Conservation (phyloP, 1,284 basidiomycete genomes). For the Abortiporus biennis region DNA sequence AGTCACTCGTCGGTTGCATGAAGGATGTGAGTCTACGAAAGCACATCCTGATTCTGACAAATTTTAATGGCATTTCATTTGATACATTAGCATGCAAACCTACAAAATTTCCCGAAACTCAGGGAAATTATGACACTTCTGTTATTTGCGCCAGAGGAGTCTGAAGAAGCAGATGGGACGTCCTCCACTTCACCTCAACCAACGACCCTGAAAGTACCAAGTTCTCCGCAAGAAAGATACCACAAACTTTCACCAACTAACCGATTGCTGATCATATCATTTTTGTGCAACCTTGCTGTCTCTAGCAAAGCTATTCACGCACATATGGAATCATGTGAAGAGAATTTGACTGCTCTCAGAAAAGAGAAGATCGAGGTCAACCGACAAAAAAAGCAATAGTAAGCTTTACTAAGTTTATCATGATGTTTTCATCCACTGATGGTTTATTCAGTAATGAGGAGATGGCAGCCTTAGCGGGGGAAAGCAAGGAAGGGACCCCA, state of each 20-base stretch:
- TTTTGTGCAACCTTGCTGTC: slow-evolving; percentile 86
- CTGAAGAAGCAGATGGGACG: slow-evolving; percentile 31
- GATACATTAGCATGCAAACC: slow-evolving; percentile 63
- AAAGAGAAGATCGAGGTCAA: slow-evolving; percentile 97
- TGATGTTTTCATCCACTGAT: slow-evolving; percentile 3
- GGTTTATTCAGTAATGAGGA: slow-evolving; percentile 54
- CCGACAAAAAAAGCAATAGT: slow-evolving; percentile 82
- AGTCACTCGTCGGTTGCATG: slow-evolving; percentile 79
- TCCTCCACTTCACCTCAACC: slow-evolving; percentile 31
- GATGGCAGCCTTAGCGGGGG: slow-evolving; percentile 59
- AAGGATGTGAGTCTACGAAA: slow-evolving; percentile 78
- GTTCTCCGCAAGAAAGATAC: slow-evolving; percentile 65
- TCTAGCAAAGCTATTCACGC: slow-evolving; percentile 84
- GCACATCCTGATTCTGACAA: slow-evolving; percentile 11
- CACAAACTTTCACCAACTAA: slow-evolving; percentile 67
- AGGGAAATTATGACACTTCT: slow-evolving; percentile 73
- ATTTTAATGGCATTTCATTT: slow-evolving; percentile 4
- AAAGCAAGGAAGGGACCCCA: slow-evolving; percentile 43
- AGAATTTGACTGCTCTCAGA: slow-evolving; percentile 83
- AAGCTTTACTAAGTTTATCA: slow-evolving; percentile 28
- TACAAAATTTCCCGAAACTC: slow-evolving; percentile 68
- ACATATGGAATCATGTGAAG: slow-evolving; percentile 89
- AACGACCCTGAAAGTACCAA: slow-evolving; percentile 21
- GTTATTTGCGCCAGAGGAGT: slow-evolving; percentile 56
- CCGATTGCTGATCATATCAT: slow-evolving; percentile 81